phyloP scores from a whole-genome alignment of 2,329 filamentous ascomycete species.

The Trichoderma lentiforme region DNA sequence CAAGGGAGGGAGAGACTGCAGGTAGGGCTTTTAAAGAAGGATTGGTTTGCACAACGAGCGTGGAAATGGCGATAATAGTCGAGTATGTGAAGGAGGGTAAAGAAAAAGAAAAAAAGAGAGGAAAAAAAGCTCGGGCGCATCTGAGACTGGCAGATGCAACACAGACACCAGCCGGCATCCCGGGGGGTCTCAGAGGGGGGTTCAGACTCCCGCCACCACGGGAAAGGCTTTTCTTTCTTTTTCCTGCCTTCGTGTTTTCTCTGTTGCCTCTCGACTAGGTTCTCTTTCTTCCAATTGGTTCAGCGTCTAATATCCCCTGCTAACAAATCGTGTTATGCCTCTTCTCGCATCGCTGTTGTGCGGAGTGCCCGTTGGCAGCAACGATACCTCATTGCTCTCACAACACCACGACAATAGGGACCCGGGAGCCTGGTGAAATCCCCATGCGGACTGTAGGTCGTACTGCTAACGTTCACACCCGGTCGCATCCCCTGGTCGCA shows the following conservation, averaged over 20 bases:
- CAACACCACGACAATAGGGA: not conserved
- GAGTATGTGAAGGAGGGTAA: not conserved
- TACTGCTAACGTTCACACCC: not conserved
- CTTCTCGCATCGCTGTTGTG: not conserved
- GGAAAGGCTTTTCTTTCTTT: not conserved
- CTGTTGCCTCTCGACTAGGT: not conserved
- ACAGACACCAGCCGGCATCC: conserved; percentile 7
- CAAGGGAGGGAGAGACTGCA: conserved; percentile 13
- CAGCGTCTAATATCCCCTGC: not conserved
- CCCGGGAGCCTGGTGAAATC: conserved; percentile 2
- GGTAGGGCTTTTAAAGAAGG: conserved; percentile 2
- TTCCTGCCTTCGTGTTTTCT: not conserved
- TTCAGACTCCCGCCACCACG: not conserved
- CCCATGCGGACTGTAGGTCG: not conserved
- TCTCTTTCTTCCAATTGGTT: not conserved
- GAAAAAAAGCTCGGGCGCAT: conserved; percentile 3
- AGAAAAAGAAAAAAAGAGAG: not conserved
- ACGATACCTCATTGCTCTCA: not conserved
- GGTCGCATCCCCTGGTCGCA: not conserved
- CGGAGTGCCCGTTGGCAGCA: not conserved
- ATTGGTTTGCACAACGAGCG: not conserved
- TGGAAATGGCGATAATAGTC: conserved; percentile 8
- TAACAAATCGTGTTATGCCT: not conserved
- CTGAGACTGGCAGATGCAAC: conserved; percentile 14
- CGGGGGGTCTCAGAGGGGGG: not conserved